Percentiles rank a stretch among this genome's conserved stretches.
phyloP scores from a whole-genome alignment of 164 flowering plant genomes.

The Nymphaea thermarum region DNA sequence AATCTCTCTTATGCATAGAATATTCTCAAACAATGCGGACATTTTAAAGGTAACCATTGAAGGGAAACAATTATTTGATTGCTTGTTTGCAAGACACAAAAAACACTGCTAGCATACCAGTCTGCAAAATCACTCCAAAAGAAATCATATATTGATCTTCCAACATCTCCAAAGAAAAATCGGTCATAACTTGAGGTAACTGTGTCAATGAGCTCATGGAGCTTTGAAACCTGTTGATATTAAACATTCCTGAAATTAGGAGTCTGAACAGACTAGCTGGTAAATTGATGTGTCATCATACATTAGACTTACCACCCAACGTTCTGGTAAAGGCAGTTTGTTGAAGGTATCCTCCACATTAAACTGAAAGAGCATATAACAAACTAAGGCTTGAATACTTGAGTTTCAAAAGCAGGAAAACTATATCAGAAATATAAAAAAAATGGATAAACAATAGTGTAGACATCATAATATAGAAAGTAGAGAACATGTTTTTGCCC shows the following conservation, averaged over 20 bases:
- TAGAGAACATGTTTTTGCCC: too few species aligned
- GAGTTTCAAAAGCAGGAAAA: too few species aligned
- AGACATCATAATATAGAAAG: too few species aligned
- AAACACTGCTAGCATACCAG: slow-evolving; percentile 32
- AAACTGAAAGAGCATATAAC: slow-evolving; percentile 34
- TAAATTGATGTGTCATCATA: background rate
- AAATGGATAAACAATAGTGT: too few species aligned
- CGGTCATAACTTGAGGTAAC: slow-evolving; percentile 84
- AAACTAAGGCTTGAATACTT: too few species aligned
- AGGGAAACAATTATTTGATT: too few species aligned
- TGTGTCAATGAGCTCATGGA: slow-evolving; percentile 65
- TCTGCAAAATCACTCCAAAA: slow-evolving; percentile 98
- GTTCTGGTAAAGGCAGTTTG: slow-evolving; percentile 66
- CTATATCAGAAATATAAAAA: too few species aligned
- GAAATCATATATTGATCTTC: slow-evolving; percentile 77
- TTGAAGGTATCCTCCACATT: slow-evolving; percentile 45
- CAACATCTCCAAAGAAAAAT: slow-evolving; percentile 85
- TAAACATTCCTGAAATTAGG: slow-evolving; percentile 1
- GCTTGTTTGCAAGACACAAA: too few species aligned
- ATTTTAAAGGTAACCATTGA: too few species aligned
- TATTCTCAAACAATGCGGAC: too few species aligned
- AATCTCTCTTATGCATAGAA: too few species aligned
- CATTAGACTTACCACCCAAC: slow-evolving; percentile 80
- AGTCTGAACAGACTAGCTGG: background rate
- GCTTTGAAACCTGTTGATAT: slow-evolving; percentile 64